A percentile compares a stretch with the other conserved stretches of the same genome.
Conservation (phyloP, 176 grass and related monocot genomes). For the Ensete ventricosum region DNA sequence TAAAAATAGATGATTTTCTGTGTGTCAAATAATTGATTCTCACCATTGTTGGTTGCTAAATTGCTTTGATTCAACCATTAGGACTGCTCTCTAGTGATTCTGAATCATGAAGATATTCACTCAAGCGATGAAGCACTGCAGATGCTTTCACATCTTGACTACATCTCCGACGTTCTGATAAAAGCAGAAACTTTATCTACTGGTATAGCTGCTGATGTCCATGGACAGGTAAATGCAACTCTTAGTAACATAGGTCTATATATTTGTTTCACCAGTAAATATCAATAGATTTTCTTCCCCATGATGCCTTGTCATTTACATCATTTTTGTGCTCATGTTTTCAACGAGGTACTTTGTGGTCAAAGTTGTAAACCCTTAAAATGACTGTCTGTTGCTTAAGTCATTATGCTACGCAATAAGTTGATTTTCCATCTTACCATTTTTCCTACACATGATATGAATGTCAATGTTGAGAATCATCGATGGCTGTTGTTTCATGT, state of each 20-base stretch:
- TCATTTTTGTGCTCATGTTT: too few species aligned
- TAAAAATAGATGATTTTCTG: constrained; percentile 24
- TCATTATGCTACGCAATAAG: not conserved
- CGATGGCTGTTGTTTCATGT: too few species aligned
- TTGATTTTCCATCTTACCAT: not conserved
- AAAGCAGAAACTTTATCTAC: constrained; percentile 58
- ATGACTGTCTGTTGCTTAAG: not conserved
- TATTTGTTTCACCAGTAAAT: not conserved
- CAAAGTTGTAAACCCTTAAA: too few species aligned
- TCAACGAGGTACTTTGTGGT: too few species aligned
- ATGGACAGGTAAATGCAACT: constrained; percentile 60
- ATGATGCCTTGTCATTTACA: not conserved
- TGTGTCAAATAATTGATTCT: not conserved
- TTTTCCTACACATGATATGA: too few species aligned
- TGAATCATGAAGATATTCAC: constrained; percentile 84
- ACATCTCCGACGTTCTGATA: constrained; percentile 59
- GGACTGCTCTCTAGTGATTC: constrained; percentile 63
- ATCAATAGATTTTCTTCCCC: not conserved
- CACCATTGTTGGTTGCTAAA: not conserved
- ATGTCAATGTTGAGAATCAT: too few species aligned
- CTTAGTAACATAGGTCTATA: constrained; percentile 1
- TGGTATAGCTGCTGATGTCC: constrained; percentile 81
- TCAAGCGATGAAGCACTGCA: constrained; percentile 37
- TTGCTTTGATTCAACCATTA: constrained; percentile 28
- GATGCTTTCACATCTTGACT: constrained; percentile 56